Evolutionary conservation across 345 rosid species (phyloP).

Genomic region (Eutrema heterophyllum): DNA sequence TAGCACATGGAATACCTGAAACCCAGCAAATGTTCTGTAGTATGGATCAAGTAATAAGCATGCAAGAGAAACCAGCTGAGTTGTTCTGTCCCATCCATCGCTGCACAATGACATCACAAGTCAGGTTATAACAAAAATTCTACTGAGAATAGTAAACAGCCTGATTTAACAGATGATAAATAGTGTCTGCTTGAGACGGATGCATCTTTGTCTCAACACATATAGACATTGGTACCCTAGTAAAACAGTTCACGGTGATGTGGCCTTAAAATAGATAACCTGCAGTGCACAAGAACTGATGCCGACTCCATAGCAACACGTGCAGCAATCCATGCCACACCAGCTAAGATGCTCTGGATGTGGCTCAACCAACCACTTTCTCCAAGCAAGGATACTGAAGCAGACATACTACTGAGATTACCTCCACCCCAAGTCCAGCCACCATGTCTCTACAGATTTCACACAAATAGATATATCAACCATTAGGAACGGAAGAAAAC

Average conservation of each 20-base stretch:
- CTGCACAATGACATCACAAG: slow-evolving; percentile 40
- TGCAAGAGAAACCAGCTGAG: slow-evolving; percentile 92
- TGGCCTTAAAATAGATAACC: slow-evolving; percentile 41
- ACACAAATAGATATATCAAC: slow-evolving; percentile 17
- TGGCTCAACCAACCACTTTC: slow-evolving; percentile 98
- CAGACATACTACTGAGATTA: slow-evolving; percentile 99
- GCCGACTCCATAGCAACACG: slow-evolving; percentile 90
- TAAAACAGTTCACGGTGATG: slow-evolving; percentile 3
- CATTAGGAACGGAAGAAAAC: not conserved
- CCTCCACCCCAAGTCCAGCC: slow-evolving; percentile 99
- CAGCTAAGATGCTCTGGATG: slow-evolving; percentile 94
- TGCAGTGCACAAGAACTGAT: slow-evolving; percentile 97
- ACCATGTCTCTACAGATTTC: slow-evolving; percentile 78
- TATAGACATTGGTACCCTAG: not conserved
- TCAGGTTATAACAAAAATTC: not conserved
- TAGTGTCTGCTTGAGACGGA: slow-evolving; percentile 7
- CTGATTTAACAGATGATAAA: not conserved
- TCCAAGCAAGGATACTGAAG: slow-evolving; percentile 95
- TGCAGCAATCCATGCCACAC: slow-evolving; percentile 98
- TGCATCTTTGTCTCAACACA: slow-evolving; percentile 11
- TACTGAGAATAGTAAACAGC: slow-evolving; percentile 1
- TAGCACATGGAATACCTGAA: slow-evolving; percentile 62
- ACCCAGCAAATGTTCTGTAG: slow-evolving; percentile 85
- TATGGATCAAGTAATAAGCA: slow-evolving; percentile 92
- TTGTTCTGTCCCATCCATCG: slow-evolving; percentile 99